Evolutionary conservation across 495 filamentous ascomycete species (phyloP).

Genomic region (Aspergillus coremiiformis): DNA sequence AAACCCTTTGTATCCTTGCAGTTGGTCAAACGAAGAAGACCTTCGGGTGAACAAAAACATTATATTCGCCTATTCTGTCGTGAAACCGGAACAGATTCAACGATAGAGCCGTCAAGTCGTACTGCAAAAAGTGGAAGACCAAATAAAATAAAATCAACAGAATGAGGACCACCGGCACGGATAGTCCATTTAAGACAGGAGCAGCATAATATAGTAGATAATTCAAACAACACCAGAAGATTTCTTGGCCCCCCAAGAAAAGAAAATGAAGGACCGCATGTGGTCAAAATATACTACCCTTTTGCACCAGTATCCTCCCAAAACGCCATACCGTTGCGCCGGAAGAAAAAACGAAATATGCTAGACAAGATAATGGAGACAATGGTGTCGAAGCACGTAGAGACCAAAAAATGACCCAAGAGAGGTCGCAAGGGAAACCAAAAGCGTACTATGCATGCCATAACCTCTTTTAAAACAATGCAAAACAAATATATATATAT

Average conservation of each 20-base stretch:
- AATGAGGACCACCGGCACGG: background rate
- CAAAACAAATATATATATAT: no score
- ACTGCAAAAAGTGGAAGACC: background rate
- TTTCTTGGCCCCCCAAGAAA: background rate
- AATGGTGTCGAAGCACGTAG: conserved; percentile 6
- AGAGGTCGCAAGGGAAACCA: background rate
- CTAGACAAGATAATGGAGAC: conserved; percentile 2
- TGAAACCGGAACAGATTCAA: background rate
- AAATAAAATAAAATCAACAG: no score
- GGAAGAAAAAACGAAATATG: background rate
- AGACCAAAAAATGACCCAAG: conserved; percentile 4
- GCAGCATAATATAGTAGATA: background rate
- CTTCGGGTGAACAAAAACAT: background rate
- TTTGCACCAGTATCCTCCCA: conserved; percentile 5
- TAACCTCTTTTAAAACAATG: conserved; percentile 4
- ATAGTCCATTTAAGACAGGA: background rate
- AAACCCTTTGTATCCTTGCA: conserved; percentile 19
- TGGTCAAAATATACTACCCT: conserved; percentile 2
- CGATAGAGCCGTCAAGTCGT: background rate
- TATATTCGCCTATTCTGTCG: background rate
- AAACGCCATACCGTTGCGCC: conserved; percentile 4
- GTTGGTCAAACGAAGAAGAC: background rate
- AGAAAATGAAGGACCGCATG: background rate
- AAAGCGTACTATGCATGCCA: conserved; percentile 8
- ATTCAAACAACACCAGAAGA: background rate